Base-by-base conservation (phyloP, 805 yeast genomes). In the Diddensiella santjacobensis region DNA sequence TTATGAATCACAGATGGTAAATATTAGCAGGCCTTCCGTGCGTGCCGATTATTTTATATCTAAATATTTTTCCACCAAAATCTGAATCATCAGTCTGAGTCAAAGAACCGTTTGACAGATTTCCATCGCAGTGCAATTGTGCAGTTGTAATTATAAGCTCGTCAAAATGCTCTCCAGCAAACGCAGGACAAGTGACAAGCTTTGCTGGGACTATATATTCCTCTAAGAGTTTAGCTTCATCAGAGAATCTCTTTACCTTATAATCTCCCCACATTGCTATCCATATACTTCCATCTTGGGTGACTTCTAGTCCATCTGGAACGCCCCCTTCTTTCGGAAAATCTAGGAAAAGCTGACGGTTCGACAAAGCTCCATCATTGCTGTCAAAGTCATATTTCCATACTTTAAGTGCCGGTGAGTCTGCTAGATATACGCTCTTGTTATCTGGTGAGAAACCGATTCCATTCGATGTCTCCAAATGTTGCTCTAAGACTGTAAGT, bases 281-380 rank as follows among this genome's bases (percentile, higher is more conserved):
- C 66, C 76, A 84, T 35, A 89, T 60, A 46, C 76, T 71, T 4
- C 79, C 82, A 18, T 63, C 62, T 2, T 57, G 65, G 38, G 84
- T 79, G 54, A 84, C 66, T 22, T 81, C 71, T 53, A 84, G 73
- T 18, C 96, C 96, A 64, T 89, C 96, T 0, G 96, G 96, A 56
- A 80, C 93, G 10, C 18, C 38, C 8, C 18, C 38, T 5, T 49
- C 50, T 29, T 40, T 40, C 8, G 26, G 29, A 23, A 56, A 47
- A 3, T 50, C 54, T 4, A 17, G 59, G 64, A 44, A 62, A 61
- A n/a, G 58, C 50, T 48, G 51, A 48, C 67, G 67, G 44, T 74
- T 72, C 22, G 67, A 53, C 33, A 69, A 40, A 40, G 18, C 64
- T n/a, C 71, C 70, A 2, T 67, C 64, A 11, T 54, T 56, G 3